These are phyloP conservation scores for Recurvomyces mirabilis DNA, from an alignment of 495 filamentous ascomycete species.

Conservation along the genomic window DNA sequence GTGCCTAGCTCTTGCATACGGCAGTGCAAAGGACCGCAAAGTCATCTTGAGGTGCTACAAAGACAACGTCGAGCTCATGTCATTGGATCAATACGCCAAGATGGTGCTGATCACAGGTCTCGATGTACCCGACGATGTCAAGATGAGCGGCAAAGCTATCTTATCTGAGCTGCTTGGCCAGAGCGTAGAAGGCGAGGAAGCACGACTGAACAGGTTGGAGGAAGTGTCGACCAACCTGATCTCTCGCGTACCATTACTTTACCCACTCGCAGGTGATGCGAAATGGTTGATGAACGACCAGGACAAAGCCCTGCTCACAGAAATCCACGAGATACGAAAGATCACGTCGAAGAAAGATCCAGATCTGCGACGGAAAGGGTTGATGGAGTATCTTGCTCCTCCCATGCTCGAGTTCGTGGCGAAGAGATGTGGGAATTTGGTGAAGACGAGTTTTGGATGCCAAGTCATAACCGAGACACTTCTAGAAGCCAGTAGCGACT, in stretches of 20 bases:
- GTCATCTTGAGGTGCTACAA: slow-evolving; percentile 75
- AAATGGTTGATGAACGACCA: slow-evolving; percentile 55
- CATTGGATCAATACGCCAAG: slow-evolving; percentile 65
- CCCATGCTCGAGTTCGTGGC: slow-evolving; percentile 60
- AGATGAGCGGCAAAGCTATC: slow-evolving; percentile 71
- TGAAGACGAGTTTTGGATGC: slow-evolving; percentile 67
- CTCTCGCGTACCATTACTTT: slow-evolving; percentile 70
- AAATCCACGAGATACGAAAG: slow-evolving; percentile 47
- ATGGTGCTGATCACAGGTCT: slow-evolving; percentile 71
- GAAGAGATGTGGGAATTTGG: slow-evolving; percentile 51
- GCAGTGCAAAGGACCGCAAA: slow-evolving; percentile 85
- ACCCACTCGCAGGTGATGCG: slow-evolving; percentile 62
- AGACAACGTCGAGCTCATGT: slow-evolving; percentile 71
- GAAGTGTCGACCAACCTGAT: slow-evolving; percentile 53
- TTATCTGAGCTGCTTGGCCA: slow-evolving; percentile 67
- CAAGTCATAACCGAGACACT: slow-evolving; percentile 77
- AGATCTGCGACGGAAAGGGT: slow-evolving; percentile 58
- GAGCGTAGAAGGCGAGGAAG: slow-evolving; percentile 5
- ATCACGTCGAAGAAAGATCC: slow-evolving; percentile 75
- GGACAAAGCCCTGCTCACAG: slow-evolving; percentile 54
- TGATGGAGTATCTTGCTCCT: slow-evolving; percentile 56
- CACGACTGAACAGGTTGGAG: slow-evolving; percentile 31
- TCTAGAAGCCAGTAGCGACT: slow-evolving; percentile 45
- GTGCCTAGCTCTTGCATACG: slow-evolving; percentile 67
- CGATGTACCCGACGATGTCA: slow-evolving; percentile 89